Evolutionary conservation across 2,329 filamentous ascomycete species (phyloP).

Genomic region (Remersonia thermophila): DNA sequence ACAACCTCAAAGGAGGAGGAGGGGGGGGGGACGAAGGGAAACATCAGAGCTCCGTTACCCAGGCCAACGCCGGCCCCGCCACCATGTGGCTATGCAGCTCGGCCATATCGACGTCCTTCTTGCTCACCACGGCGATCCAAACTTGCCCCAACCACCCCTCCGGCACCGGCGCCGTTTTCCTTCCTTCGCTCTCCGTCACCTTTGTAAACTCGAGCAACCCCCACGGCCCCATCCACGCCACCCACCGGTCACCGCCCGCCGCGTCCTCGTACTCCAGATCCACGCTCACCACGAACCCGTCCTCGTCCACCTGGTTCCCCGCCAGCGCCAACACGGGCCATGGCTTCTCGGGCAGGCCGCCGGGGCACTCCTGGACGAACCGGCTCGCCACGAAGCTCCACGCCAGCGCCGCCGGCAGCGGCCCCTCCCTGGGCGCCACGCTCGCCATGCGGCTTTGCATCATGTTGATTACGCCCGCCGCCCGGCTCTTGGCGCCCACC

Average conservation of each 20-base stretch:
- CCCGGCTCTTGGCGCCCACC: constrained; percentile 24
- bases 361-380: constrained; percentile 20
- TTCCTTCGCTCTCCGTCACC: background rate
- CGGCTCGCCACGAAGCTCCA: constrained; percentile 22
- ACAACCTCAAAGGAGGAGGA: no score
- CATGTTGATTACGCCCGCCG: constrained; percentile 26
- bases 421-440: constrained; percentile 22
- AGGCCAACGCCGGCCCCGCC: background rate
- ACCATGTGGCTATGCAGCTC: background rate
- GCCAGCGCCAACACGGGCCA: background rate
- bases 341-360: constrained; percentile 2
- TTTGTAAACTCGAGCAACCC: background rate
- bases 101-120: background rate
- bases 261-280: background rate
- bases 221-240: background rate
- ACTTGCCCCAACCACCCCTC: background rate
- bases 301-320: background rate
- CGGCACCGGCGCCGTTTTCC: background rate
- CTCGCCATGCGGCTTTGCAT: constrained; percentile 26
- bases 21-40: no score
- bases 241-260: background rate
- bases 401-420: constrained; percentile 22
- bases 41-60: no score
- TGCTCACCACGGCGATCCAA: background rate
- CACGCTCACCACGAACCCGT: background rate